Evolutionary conservation across 1,139 yeast genomes (phyloP).

Genomic region (Candida sanyaensis): DNA sequence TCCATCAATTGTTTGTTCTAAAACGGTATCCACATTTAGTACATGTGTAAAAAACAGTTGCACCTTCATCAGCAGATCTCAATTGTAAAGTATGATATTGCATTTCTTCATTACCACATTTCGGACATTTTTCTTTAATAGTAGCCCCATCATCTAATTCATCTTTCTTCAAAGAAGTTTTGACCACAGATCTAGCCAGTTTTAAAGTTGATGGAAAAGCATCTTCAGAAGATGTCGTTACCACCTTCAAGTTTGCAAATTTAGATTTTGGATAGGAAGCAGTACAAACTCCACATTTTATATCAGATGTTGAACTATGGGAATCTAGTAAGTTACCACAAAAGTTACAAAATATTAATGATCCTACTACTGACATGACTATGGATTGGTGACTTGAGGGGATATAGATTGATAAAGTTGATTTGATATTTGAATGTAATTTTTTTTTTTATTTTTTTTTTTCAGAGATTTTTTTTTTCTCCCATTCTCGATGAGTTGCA

Average conservation of each 20-base stretch:
- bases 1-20: slow-evolving; percentile 76
- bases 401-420: not conserved
- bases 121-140: slow-evolving; percentile 94
- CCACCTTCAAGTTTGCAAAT: slow-evolving; percentile 80
- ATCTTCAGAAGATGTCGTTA: slow-evolving; percentile 81
- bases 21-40: slow-evolving; percentile 89
- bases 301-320: slow-evolving; percentile 47
- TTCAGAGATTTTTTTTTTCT: not conserved
- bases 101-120: slow-evolving; percentile 98
- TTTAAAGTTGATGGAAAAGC: slow-evolving; percentile 89
- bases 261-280: slow-evolving; percentile 56
- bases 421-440: not conserved
- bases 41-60: slow-evolving; percentile 93
- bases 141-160: slow-evolving; percentile 95
- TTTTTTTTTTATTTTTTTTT: slow-evolving; percentile 3
- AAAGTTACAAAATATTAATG: slow-evolving; percentile 88
- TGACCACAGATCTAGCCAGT: slow-evolving; percentile 84
- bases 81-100: slow-evolving; percentile 94
- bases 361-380: slow-evolving; percentile 89
- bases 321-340: slow-evolving; percentile 90
- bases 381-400: not conserved
- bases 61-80: slow-evolving; percentile 99
- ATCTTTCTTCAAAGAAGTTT: slow-evolving; percentile 72
- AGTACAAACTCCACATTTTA: slow-evolving; percentile 70
- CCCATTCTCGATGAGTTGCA: slow-evolving; percentile 3